Conservation (phyloP, 2,329 filamentous ascomycete species). For the Fusarium sulawesiense region DNA sequence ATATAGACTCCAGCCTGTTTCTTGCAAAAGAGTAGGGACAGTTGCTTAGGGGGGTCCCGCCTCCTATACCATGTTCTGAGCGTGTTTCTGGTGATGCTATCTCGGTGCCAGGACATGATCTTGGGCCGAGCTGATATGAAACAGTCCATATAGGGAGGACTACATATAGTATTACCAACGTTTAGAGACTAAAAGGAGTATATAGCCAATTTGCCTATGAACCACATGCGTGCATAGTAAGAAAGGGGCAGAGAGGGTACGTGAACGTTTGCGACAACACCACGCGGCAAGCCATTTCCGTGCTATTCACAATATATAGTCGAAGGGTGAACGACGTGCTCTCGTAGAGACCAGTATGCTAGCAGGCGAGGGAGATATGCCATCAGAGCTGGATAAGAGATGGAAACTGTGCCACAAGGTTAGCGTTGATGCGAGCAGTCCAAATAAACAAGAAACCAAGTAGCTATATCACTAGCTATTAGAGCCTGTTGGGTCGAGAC, state of each 20-base stretch:
- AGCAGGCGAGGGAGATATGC: not conserved
- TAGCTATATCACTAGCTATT: not conserved
- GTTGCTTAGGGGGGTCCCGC: too few species aligned
- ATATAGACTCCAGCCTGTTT: not conserved
- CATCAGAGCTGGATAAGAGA: not conserved
- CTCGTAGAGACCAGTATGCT: not conserved
- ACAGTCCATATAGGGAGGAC: not conserved
- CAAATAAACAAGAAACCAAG: not conserved
- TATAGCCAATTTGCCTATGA: too few species aligned
- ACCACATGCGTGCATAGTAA: not conserved
- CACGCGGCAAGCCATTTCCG: not conserved
- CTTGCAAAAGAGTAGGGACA: fast-evolving
- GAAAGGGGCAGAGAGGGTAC: not conserved
- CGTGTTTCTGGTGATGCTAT: not conserved
- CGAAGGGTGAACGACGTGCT: not conserved
- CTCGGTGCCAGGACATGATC: not conserved
- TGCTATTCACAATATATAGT: not conserved
- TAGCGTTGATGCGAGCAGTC: not conserved
- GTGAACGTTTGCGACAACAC: not conserved
- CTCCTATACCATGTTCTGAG: too few species aligned
- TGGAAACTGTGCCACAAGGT: not conserved
- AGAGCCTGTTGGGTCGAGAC: not conserved
- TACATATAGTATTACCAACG: not conserved
- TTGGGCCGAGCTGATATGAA: not conserved
- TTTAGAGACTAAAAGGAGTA: too few species aligned